Conservation (phyloP, 78 protist genomes). For the Bigelowiella natans region DNA sequence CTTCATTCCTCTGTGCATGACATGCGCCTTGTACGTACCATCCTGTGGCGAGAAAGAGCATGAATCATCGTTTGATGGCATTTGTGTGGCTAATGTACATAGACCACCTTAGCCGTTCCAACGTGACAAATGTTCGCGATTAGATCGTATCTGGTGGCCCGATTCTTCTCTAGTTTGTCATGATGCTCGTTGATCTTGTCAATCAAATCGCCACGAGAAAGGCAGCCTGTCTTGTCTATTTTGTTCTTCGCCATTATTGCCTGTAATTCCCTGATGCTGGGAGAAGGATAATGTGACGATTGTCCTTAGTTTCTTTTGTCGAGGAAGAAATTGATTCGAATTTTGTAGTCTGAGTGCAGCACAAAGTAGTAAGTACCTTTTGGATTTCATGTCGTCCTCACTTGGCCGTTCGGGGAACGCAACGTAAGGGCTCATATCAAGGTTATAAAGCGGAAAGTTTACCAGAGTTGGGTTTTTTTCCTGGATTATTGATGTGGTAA, state of each 20-base stretch:
- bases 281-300: too few species aligned
- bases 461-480: conserved; percentile 5
- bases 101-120: not conserved
- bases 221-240: not conserved
- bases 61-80: not conserved
- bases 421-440: not conserved
- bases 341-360: too few species aligned
- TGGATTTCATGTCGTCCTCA: not conserved
- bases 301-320: too few species aligned
- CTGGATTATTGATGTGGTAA: not conserved
- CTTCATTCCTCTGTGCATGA: not conserved
- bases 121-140: not conserved
- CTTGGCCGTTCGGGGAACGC: not conserved
- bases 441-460: not conserved
- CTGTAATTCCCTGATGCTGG: not conserved
- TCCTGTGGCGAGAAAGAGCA: too few species aligned
- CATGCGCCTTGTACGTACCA: not conserved
- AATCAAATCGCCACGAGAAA: not conserved
- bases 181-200: not conserved
- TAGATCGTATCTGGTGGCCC: not conserved
- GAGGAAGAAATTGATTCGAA: too few species aligned
- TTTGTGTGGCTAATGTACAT: too few species aligned
- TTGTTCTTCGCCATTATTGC: not conserved
- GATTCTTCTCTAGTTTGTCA: not conserved
- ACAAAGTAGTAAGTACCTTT: too few species aligned